phyloP scores from a whole-genome alignment of 108 stramenopile genomes.

The Pseudonitzschia pungens region DNA sequence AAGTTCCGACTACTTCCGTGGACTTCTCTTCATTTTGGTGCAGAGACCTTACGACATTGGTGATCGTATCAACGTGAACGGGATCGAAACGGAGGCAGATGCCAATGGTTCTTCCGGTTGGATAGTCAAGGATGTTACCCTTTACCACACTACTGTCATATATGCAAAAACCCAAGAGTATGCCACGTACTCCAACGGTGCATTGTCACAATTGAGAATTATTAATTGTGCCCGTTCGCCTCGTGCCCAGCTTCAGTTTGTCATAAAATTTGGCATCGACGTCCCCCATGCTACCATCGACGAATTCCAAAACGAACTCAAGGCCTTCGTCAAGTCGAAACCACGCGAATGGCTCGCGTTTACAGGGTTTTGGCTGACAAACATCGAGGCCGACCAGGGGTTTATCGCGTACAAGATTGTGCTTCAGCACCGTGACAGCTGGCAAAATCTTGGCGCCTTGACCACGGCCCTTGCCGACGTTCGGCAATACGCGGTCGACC shows the following conservation, averaged over 20 bases:
- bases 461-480: not conserved
- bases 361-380: constrained; percentile 50
- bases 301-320: constrained; percentile 49
- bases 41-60: constrained; percentile 68
- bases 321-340: constrained; percentile 56
- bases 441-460: not conserved
- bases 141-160: constrained; percentile 11
- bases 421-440: constrained; percentile 40
- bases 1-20: constrained; percentile 61
- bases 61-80: constrained; percentile 50
- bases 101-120: constrained; percentile 10
- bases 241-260: constrained; percentile 41
- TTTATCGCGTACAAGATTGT: constrained; percentile 64
- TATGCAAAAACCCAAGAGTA: constrained; percentile 48
- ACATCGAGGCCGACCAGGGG: constrained; percentile 61
- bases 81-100: not conserved
- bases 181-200: constrained; percentile 64
- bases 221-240: constrained; percentile 76
- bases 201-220: constrained; percentile 57
- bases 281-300: constrained; percentile 44
- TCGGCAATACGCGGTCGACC: not conserved
- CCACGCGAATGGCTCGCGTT: constrained; percentile 62
- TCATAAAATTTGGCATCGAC: constrained; percentile 64
- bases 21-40: constrained; percentile 53
- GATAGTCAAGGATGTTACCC: constrained; percentile 15